Evolutionary conservation across 108 stramenopile genomes (phyloP), one percentile per base, ranked within the genome.

Genomic region (Bacterosira constricta): DNA sequence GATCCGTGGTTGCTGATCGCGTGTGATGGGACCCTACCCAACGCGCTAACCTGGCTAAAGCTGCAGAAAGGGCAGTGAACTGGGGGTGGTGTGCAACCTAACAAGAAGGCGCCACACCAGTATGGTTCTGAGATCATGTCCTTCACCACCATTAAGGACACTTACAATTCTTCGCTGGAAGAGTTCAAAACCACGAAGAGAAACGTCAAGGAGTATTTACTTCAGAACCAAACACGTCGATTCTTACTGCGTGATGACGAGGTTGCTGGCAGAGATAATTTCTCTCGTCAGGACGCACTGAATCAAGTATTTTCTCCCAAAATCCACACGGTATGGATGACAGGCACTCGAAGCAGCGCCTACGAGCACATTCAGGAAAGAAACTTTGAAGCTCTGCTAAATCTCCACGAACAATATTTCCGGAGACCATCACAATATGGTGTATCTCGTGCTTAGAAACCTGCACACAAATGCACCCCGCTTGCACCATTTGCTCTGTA

Each of bases 141-240:
- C 3, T 26, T 74, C 34, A 20, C 9, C 1, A 44, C 64, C 44
- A 44, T 74, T 27, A 65, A 74, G 36, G 63, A 65, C 2, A 63
- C 34, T 20, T 74, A 41, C 45, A 58, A 41, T 13, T 27, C 56
- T 21, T 74, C 63, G 20, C 27, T 37, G 30, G 73, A 74, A 74
- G 73, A 74, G 57, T 79, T 74, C 39, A 57, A 54, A 25, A 67
- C 35, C 13, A 62, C 74, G 64, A 79, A 79, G 35, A 68, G 37
- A 37, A 79, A 79, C 65, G 79, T 66, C 47, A 58, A 38, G 30
- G 79, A 79, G 36, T 79, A 79, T 21, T 52, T 79, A 12, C 47
- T 38, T 11, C 34, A 59, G 0, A 47, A 58, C 8, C 62, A 69
- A 47, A 65, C 63, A 12, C 41, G 34, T 12, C 56, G 34, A 13